Base-by-base conservation (phyloP, 148 eudicot species). In the Rhododendron vialii region DNA sequence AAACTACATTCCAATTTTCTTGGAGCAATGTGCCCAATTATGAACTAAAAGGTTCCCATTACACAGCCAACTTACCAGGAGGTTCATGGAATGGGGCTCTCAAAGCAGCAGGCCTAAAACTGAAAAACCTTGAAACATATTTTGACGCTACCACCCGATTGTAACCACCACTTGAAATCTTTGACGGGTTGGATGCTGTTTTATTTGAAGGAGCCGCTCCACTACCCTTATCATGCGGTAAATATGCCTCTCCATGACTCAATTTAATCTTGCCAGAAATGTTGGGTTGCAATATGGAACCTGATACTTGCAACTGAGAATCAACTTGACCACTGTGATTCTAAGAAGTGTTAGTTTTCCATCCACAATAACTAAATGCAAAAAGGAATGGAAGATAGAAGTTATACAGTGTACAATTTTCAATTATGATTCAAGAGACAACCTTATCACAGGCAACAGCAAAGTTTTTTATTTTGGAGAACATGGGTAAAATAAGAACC, bases 151-250 rank as follows among this genome's bases (percentile, higher is more conserved):
- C 98, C 85, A 92, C 88, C 22, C 95, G 94, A 89, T 92, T 92
- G 84, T 95, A 93, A 81, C 92, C 88, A 78, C 95, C 95, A 90
- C 85, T 91, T 55, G 95, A 90, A 79, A 92, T 78, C 76, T 84
- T 89, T 88, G 96, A 90, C 84, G 92, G 95, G 83, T 87, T 92
- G 78, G 96, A 90, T 51, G 92, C 90, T 55, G 93, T 91, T 86
- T 89, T 92, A 84, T 91, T 93, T 75, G 95, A 91, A 82, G 98
- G 92, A 89, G 94, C 95, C 91, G 93, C 93, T 90, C 99, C 96
- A 84, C 96, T 90, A 81, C 99, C 97, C 89, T 98, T 98, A 89
- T 98, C 99, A 88, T 98, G 99, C 30, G 98, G 99, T 50, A 98
- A 88, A 90, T 98, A 95, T 74, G 96, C 98, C 88, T 98, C 99